Base-by-base conservation (phyloP, 2,329 filamentous ascomycete genomes). In the Cladobotryum protrusum region DNA sequence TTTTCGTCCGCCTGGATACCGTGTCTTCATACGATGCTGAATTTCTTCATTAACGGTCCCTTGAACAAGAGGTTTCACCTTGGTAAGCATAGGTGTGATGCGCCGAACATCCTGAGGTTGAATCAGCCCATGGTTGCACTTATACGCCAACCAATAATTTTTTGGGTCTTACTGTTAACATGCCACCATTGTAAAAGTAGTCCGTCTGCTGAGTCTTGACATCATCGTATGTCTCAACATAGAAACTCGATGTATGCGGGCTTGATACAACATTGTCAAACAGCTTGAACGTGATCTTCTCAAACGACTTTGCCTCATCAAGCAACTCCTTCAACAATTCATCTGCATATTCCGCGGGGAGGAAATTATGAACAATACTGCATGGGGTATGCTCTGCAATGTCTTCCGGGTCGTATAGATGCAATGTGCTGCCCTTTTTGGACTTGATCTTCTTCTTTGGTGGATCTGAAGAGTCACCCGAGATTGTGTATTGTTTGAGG, bases 301-400 rank as follows among this genome's bases (percentile, higher is more conserved):
- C 74, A 62, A 90, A 96, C 0, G 84, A 80, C 18, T 78, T 72
- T 1, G 86, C 77, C 67, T 96, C 89, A 1, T 77, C 69, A 1
- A 96, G 69, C 35, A 97, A 75, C 64, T 97, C 91, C 32, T 68
- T 65, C 1, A 97, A 73, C 12, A 99, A 74, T 1, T 77, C 74
- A 56, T 89, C 85, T 36, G 93, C 92, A 52, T 87, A 76, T 2
- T 83, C 73, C 0, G 75, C 29, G 0, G 89, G 83, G 0, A 99
- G 74, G 59, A 97, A 96, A 61, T 96, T 93, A 67, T 95, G 90
- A 49, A 96, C 83, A 56, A 97, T 87, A 11, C 88, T 91, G 68
- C 91, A 96, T 1, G 93, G 90, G 0, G 92, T 96, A 62, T 95
- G 80, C 19, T 80, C 76, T 44, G 88, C 86, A 42, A 97, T 81